phyloP scores from a whole-genome alignment of 2,329 filamentous ascomycete genomes.

The Sporothrix pseudoabietina region DNA sequence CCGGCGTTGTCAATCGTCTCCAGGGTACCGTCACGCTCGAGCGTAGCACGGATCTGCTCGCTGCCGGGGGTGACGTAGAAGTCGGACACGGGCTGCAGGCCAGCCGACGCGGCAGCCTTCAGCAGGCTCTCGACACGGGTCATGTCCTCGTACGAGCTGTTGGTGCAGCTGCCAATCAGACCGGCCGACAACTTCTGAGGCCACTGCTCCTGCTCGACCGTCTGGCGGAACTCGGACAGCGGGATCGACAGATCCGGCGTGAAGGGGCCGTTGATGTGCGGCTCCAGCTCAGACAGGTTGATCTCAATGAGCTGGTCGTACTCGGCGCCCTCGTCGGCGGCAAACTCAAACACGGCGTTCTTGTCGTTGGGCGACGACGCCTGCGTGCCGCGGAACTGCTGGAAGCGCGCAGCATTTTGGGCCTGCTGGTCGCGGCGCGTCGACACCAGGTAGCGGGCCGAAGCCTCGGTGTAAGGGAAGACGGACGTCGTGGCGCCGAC shows the following conservation, averaged over 20 bases:
- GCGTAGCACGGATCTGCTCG: constrained; percentile 92
- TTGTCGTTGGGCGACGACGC: constrained; percentile 40
- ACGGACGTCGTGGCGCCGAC: constrained; percentile 94
- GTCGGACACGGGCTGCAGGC: constrained; percentile 82
- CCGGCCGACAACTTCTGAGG: constrained; percentile 88
- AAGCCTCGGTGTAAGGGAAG: constrained; percentile 87
- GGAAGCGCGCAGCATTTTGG: constrained; percentile 64
- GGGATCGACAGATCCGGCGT: constrained; percentile 95
- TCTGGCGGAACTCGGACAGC: constrained; percentile 83
- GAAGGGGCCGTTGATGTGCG: constrained; percentile 95
- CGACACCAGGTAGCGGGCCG: constrained; percentile 80
- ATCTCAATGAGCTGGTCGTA: constrained; percentile 93
- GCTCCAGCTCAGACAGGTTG: constrained; percentile 85
- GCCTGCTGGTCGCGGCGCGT: constrained; percentile 77
- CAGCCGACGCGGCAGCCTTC: constrained; percentile 86
- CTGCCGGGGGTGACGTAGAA: constrained; percentile 97
- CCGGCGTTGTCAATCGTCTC: constrained; percentile 83
- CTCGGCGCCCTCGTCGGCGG: constrained; percentile 76
- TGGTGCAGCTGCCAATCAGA: constrained; percentile 96
- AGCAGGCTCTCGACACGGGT: constrained; percentile 90
- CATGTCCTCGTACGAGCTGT: constrained; percentile 99
- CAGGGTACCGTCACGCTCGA: constrained; percentile 86
- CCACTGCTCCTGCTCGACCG: constrained; percentile 84
- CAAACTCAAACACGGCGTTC: constrained; percentile 64
- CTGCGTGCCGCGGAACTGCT: constrained; percentile 51